Evolutionary conservation across 164 flowering plant genomes (phyloP).

Genomic region (Vitis riparia): DNA sequence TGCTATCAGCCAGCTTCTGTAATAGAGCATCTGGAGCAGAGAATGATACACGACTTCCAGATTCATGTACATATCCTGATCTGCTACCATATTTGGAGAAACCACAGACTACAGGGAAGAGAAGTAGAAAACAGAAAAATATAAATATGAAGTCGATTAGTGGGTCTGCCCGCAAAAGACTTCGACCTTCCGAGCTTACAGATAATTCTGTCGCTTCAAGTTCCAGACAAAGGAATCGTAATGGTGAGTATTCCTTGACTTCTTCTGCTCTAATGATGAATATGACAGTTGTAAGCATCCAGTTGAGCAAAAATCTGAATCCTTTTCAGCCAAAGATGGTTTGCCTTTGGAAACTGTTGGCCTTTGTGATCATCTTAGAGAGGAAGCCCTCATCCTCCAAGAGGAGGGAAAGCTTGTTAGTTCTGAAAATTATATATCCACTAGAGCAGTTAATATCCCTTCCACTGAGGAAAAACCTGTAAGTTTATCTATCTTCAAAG

Average conservation of each 20-base stretch:
- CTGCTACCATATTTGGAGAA: conserved; percentile 27
- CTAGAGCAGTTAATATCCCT: conserved; percentile 3
- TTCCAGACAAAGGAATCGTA: conserved; percentile 9
- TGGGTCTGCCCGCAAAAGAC: conserved; percentile 24
- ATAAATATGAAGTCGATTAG: conserved; percentile 17
- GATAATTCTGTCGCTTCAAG: conserved; percentile 18
- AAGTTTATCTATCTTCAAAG: conserved; percentile 16
- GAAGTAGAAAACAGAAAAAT: conserved; percentile 45
- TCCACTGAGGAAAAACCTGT: conserved; percentile 35
- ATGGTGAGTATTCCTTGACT: conserved; percentile 5
- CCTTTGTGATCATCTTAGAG: conserved; percentile 7
- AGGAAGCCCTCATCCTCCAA: conserved; percentile 8
- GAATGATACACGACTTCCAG: conserved; percentile 16
- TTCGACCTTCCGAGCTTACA: conserved; percentile 15
- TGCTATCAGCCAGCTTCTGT: conserved; percentile 29
- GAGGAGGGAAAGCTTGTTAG: conserved; percentile 16
- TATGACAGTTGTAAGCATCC: conserved; percentile 7
- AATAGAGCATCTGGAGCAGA: conserved; percentile 24
- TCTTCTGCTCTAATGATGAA: conserved; percentile 20
- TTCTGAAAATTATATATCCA: conserved; percentile 14
- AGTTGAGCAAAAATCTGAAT: conserved; percentile 10
- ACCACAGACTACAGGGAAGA: conserved; percentile 43
- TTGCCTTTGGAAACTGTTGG: conserved; percentile 17
- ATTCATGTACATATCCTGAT: conserved; percentile 33
- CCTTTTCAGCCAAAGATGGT: conserved; percentile 16